Percentiles rank a stretch among this genome's conserved stretches.
These are phyloP conservation scores for Draba incana DNA, from an alignment of 345 rosid genomes.

Conservation along the genomic window DNA sequence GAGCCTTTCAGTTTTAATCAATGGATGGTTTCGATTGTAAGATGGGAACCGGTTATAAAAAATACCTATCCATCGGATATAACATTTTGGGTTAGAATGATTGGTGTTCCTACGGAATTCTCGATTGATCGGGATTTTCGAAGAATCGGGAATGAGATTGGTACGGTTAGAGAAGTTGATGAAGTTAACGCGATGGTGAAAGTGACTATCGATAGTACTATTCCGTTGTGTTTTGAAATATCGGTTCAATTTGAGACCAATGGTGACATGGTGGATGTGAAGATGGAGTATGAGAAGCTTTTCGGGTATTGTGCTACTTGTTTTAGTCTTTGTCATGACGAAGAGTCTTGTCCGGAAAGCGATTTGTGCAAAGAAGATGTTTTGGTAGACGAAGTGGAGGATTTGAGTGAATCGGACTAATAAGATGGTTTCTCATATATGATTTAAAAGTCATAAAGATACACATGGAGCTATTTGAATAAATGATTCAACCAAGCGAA, in stretches of 20 bases:
- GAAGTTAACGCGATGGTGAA: constrained; percentile 1
- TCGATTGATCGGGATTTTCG: not conserved
- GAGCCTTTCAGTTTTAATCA: not conserved
- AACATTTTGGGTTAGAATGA: not conserved
- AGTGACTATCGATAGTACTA: constrained; percentile 6
- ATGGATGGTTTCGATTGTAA: constrained; percentile 13
- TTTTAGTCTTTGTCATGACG: constrained; percentile 9
- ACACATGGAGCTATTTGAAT: too few species aligned
- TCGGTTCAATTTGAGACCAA: not conserved
- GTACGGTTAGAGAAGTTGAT: constrained; percentile 11
- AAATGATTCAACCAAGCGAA: too few species aligned
- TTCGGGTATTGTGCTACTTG: not conserved
- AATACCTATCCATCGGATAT: not conserved
- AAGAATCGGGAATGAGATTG: not conserved
- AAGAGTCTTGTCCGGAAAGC: not conserved
- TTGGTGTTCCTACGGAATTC: not conserved
- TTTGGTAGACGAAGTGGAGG: not conserved
- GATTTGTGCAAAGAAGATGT: not conserved
- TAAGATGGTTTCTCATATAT: constrained; percentile 1
- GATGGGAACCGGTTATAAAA: not conserved
- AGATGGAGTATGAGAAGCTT: constrained; percentile 22
- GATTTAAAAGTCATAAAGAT: not conserved
- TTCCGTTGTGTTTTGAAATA: not conserved
- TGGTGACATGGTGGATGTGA: not conserved
- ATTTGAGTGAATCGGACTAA: not conserved